Conservation (phyloP, 371 early-diverging fungal species). For the Mortierella sp. region DNA sequence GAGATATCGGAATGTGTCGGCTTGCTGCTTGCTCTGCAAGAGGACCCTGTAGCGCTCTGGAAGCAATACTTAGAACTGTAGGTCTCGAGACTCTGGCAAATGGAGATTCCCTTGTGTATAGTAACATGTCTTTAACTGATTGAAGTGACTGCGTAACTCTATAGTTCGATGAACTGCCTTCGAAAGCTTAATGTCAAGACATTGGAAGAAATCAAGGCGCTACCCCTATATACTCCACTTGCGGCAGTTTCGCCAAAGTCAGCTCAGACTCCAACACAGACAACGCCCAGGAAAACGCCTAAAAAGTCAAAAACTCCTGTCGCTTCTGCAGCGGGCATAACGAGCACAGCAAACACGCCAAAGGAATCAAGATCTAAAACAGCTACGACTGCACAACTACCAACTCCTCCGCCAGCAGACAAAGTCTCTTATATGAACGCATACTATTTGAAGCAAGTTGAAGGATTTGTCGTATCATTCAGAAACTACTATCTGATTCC, state of each 20-base stretch:
- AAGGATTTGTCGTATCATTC: slow-evolving; percentile 44
- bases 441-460: slow-evolving; percentile 39
- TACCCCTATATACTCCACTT: slow-evolving; percentile 31
- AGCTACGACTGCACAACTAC: not conserved
- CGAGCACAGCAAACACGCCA: slow-evolving; percentile 1
- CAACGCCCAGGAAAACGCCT: slow-evolving; percentile 25
- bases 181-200: slow-evolving; percentile 32
- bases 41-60: slow-evolving; percentile 61
- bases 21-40: slow-evolving; percentile 71
- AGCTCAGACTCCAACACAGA: slow-evolving; percentile 14
- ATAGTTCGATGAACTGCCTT: slow-evolving; percentile 34
- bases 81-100: slow-evolving; percentile 7
- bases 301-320: slow-evolving; percentile 18
- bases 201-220: slow-evolving; percentile 40
- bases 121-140: not conserved
- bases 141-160: not conserved
- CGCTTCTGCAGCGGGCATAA: not conserved
- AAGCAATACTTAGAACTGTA: slow-evolving; percentile 66
- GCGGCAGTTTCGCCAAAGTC: slow-evolving; percentile 25
- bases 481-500: slow-evolving; percentile 37
- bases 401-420: slow-evolving; percentile 19
- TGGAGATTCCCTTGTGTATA: not conserved
- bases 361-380: slow-evolving; percentile 17
- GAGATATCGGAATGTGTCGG: slow-evolving; percentile 68
- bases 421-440: slow-evolving; percentile 44